Conservation (phyloP, 257 asterid species). For the Penstemon newberryi region DNA sequence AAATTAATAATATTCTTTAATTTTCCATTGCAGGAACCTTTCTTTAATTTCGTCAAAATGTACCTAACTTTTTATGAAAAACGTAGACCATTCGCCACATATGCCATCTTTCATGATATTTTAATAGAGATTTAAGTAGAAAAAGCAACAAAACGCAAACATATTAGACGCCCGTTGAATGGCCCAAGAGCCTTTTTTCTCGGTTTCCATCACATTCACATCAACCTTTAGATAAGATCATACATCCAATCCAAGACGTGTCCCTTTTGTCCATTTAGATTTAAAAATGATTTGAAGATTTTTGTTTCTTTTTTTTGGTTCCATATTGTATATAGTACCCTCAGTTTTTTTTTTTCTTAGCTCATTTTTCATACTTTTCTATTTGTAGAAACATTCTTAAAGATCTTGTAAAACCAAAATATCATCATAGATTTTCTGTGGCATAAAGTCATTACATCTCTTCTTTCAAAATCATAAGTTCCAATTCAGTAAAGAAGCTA, state of each 20-base stretch:
- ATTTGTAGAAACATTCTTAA: not conserved
- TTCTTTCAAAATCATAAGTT: conserved; percentile 3
- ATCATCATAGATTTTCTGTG: not conserved
- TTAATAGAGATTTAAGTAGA: not conserved
- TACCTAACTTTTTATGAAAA: not conserved
- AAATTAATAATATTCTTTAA: too few relatives aligned
- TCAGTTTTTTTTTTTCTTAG: not conserved
- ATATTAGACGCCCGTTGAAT: conserved; percentile 19
- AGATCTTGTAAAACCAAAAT: not conserved
- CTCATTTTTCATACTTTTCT: too few relatives aligned
- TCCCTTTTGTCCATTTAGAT: conserved; percentile 12
- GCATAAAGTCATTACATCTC: not conserved
- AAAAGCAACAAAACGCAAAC: not conserved
- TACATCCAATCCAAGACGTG: conserved; percentile 28
- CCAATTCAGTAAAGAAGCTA: not conserved
- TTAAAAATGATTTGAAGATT: not conserved
- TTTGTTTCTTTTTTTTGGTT: not conserved
- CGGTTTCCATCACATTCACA: conserved; percentile 25
- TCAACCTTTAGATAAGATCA: conserved; percentile 34
- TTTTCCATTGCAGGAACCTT: too few relatives aligned
- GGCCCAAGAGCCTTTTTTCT: not conserved
- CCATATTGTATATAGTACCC: not conserved
- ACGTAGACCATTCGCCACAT: conserved; percentile 38
- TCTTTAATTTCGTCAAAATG: too few relatives aligned
- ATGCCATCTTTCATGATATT: conserved; percentile 20